These are phyloP conservation scores for Glebionis coronaria DNA, from an alignment of 129 eudicot species.

Conservation along the genomic window DNA sequence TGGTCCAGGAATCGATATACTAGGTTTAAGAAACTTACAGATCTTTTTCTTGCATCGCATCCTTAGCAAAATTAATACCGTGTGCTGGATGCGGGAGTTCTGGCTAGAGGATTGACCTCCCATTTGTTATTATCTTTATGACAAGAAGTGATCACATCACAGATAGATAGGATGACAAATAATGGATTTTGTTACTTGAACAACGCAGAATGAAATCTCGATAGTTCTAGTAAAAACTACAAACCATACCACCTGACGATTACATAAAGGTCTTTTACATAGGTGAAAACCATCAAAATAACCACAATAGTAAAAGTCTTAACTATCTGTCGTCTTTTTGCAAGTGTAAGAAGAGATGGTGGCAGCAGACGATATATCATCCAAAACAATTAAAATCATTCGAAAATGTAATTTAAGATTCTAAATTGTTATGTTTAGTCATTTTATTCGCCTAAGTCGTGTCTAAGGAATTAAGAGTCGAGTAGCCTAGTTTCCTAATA, in stretches of 20 bases:
- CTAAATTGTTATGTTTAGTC: no score
- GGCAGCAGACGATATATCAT: no score
- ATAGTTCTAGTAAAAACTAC: not conserved
- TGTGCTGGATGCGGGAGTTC: no score
- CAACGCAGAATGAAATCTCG: not conserved
- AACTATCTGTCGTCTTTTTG: not conserved
- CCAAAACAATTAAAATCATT: conserved; percentile 2
- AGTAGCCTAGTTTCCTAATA: no score
- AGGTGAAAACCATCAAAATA: not conserved
- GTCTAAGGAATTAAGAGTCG: no score
- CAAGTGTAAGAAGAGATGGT: not conserved
- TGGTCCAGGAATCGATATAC: conserved; percentile 34
- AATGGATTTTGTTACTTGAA: conserved; percentile 14
- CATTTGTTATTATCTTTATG: not conserved
- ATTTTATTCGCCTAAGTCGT: no score
- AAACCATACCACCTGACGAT: not conserved
- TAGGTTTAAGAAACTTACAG: conserved; percentile 61
- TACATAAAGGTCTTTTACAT: not conserved
- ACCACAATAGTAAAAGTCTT: not conserved
- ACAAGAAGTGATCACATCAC: not conserved
- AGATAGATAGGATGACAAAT: not conserved
- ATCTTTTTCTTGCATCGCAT: no score
- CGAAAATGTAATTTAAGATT: not conserved
- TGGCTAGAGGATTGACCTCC: no score
- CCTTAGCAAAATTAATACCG: no score